phyloP scores from a whole-genome alignment of 257 asterid genomes.

The Misopates orontium region DNA sequence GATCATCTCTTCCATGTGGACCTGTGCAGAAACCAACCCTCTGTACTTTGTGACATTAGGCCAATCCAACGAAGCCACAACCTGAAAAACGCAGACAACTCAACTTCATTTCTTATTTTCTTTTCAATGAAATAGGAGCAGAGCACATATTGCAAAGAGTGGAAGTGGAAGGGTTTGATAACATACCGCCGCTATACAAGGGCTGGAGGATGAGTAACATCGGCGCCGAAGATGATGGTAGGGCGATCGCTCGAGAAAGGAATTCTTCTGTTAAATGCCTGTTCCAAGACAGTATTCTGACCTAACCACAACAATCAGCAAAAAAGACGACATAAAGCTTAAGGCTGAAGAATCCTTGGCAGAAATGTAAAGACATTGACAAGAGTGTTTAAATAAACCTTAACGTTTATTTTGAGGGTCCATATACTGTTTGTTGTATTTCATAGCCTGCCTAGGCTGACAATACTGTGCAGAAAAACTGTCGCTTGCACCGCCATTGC shows the following conservation, averaged over 20 bases:
- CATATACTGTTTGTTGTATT: slow-evolving; percentile 45
- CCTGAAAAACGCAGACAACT: slow-evolving; percentile 44
- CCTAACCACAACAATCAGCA: slow-evolving; percentile 32
- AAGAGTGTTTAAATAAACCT: slow-evolving; percentile 45
- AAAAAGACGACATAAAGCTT: not conserved
- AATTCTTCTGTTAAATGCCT: slow-evolving; percentile 32
- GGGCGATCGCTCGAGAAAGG: slow-evolving; percentile 51
- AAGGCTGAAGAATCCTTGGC: not conserved
- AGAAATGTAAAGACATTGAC: not conserved
- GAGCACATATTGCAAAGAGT: not conserved
- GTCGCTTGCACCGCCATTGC: slow-evolving; percentile 75
- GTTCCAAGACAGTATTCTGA: slow-evolving; percentile 50
- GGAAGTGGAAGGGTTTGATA: not conserved
- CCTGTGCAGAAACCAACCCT: slow-evolving; percentile 77
- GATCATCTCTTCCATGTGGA: slow-evolving; percentile 60
- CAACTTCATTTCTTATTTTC: not conserved
- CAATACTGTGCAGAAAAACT: slow-evolving; percentile 83
- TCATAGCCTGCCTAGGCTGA: slow-evolving; percentile 42
- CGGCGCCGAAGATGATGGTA: slow-evolving; percentile 86
- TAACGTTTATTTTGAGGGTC: slow-evolving; percentile 85
- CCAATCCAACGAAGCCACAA: slow-evolving; percentile 96
- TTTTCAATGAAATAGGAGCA: too few relatives aligned
- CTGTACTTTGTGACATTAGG: slow-evolving; percentile 74
- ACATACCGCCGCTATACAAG: slow-evolving; percentile 87
- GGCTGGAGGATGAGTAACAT: slow-evolving; percentile 86